These are phyloP conservation scores for Backusella tarrabulga DNA, from an alignment of 192 early-diverging fungal genomes.

Conservation along the genomic window DNA sequence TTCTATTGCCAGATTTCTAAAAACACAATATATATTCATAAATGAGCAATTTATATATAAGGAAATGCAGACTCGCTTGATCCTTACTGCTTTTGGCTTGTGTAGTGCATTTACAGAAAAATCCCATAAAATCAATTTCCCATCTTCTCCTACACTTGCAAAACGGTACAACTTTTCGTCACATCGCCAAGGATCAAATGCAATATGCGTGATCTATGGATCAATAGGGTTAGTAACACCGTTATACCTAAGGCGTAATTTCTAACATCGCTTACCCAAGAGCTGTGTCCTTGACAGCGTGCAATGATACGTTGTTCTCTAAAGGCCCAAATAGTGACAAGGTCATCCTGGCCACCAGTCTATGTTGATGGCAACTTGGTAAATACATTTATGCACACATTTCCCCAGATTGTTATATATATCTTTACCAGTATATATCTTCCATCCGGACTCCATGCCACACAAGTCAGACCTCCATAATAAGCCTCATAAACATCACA, in stretches of 20 bases:
- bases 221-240: background rate
- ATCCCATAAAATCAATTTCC: constrained; percentile 88
- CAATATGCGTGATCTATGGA: constrained; percentile 55
- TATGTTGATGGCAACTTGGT: background rate
- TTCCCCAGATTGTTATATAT: background rate
- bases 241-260: background rate
- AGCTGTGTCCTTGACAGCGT: constrained; percentile 87
- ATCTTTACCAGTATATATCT: constrained; percentile 61
- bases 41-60: background rate
- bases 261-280: constrained; percentile 61
- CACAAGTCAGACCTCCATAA: constrained; percentile 87
- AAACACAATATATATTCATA: background rate
- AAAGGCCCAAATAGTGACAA: constrained; percentile 89
- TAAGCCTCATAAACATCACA: constrained; percentile 80
- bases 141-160: constrained; percentile 91
- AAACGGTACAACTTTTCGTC: constrained; percentile 84
- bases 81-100: constrained; percentile 66
- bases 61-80: background rate
- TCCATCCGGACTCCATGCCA: constrained; percentile 90
- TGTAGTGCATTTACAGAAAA: constrained; percentile 83
- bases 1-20: constrained; percentile 11
- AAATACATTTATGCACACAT: background rate
- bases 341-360: constrained; percentile 92
- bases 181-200: constrained; percentile 84
- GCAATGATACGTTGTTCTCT: constrained; percentile 78